phyloP scores from a whole-genome alignment of 2,329 filamentous ascomycete species.

The Lanzia echinophila region DNA sequence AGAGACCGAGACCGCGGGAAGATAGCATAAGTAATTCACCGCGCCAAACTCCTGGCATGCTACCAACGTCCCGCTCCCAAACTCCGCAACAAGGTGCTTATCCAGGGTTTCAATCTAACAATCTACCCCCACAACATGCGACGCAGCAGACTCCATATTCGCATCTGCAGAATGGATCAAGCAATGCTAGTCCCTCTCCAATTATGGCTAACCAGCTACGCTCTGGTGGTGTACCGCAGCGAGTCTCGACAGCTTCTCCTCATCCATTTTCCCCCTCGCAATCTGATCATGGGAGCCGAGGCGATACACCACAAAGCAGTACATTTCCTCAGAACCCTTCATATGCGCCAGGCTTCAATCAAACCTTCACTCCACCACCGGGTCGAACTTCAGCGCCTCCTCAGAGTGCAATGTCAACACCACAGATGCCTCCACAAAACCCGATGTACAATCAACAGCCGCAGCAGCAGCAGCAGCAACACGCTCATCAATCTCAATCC shows the following conservation, averaged over 20 bases:
- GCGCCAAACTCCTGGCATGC: constrained; percentile 63
- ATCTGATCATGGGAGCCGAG: constrained; percentile 62
- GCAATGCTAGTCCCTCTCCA: constrained; percentile 84
- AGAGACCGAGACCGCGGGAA: constrained; percentile 73
- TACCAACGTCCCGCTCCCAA: constrained; percentile 81
- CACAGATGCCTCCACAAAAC: constrained; percentile 36
- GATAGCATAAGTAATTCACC: constrained; percentile 82
- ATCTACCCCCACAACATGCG: constrained; percentile 50
- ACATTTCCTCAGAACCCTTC: constrained; percentile 56
- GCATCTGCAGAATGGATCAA: constrained; percentile 75
- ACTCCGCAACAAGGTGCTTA: constrained; percentile 73
- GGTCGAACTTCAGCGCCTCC: constrained; percentile 48
- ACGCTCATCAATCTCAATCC: constrained; percentile 38
- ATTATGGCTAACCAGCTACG: constrained; percentile 79
- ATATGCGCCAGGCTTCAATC: constrained; percentile 52
- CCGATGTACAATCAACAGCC: constrained; percentile 26
- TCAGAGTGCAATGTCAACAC: constrained; percentile 47
- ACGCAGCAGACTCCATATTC: constrained; percentile 66
- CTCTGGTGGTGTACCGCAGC: constrained; percentile 63
- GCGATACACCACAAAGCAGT: constrained; percentile 65
- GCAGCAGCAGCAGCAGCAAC: constrained; percentile 34
- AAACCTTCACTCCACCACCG: constrained; percentile 51
- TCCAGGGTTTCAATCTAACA: constrained; percentile 60
- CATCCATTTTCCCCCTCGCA: constrained; percentile 81
- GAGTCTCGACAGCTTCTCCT: constrained; percentile 86